phyloP scores from a whole-genome alignment of 495 filamentous ascomycete genomes.

The Trichoderma erinaceum region DNA sequence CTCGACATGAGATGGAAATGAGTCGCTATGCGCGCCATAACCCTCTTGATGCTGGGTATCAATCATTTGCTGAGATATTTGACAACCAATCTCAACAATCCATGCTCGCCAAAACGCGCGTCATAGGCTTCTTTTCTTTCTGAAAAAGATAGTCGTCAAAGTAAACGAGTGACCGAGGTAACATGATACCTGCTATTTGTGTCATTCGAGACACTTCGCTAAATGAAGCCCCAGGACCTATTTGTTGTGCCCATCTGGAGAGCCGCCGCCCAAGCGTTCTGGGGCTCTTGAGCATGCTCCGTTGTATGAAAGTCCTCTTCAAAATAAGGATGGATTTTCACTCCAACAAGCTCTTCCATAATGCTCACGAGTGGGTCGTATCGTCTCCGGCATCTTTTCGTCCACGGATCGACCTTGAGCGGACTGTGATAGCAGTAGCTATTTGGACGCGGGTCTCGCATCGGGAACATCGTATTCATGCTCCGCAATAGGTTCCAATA shows the following conservation, averaged over 20 bases:
- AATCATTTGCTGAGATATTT: not conserved
- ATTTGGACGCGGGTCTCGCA: slow-evolving; percentile 11
- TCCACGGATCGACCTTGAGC: slow-evolving; percentile 17
- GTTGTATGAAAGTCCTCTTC: slow-evolving; percentile 17
- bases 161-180: not conserved
- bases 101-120: not conserved
- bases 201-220: not conserved
- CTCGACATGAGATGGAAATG: not conserved
- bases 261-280: slow-evolving; percentile 15
- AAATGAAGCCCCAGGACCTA: slow-evolving; percentile 15
- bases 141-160: not conserved
- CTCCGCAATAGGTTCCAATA: slow-evolving; percentile 5
- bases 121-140: not conserved
- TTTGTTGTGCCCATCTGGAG: not conserved
- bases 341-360: slow-evolving; percentile 3
- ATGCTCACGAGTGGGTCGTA: slow-evolving; percentile 10
- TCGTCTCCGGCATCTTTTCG: slow-evolving; percentile 14
- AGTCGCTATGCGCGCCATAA: not conserved
- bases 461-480: slow-evolving; percentile 9
- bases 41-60: not conserved
- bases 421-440: slow-evolving; percentile 16
- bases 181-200: not conserved
- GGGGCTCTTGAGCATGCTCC: slow-evolving; percentile 14
- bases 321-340: slow-evolving; percentile 16
- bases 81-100: not conserved